Evolutionary conservation across 164 flowering plant genomes (phyloP).

Genomic region (Chimonanthus praecox): DNA sequence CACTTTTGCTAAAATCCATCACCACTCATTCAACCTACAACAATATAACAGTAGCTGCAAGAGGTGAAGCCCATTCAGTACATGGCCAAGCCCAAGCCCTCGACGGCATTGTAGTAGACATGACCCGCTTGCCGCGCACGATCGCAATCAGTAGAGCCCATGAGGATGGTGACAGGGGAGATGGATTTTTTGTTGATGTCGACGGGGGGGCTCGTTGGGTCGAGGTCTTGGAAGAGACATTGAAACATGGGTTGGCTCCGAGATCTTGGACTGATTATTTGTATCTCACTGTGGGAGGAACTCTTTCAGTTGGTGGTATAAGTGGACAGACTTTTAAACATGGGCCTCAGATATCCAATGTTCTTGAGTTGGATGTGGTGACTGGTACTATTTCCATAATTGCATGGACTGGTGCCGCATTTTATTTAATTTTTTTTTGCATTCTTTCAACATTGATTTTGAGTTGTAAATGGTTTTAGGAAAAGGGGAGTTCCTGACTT

Average conservation of each 20-base stretch:
- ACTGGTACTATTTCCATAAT: conserved; percentile 24
- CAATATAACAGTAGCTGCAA: conserved; percentile 30
- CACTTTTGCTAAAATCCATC: conserved; percentile 21
- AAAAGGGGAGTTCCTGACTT: conserved; percentile 13
- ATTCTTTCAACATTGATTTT: no score
- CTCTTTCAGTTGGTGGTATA: conserved; percentile 40
- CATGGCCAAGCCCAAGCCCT: conserved; percentile 39
- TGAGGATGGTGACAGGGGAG: conserved; percentile 7
- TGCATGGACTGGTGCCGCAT: no score
- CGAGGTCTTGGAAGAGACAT: conserved; percentile 24
- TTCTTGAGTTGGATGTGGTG: conserved; percentile 34
- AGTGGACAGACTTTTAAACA: conserved; percentile 41
- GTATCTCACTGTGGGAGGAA: conserved; percentile 35
- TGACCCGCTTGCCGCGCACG: conserved; percentile 25
- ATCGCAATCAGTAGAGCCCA: conserved; percentile 13
- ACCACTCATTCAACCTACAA: conserved; percentile 22
- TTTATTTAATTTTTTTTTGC: no score
- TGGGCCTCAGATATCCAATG: conserved; percentile 39
- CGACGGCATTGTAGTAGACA: conserved; percentile 35
- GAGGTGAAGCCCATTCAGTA: conserved; percentile 37
- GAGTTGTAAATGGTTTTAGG: neutral
- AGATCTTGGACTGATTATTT: conserved; percentile 45
- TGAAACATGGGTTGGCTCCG: conserved; percentile 32
- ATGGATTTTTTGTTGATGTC: conserved; percentile 31
- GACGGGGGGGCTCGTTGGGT: conserved; percentile 38